These are phyloP conservation scores for Cnidoscolus chayamansa DNA, from an alignment of 441 rosid genomes.

Conservation along the genomic window DNA sequence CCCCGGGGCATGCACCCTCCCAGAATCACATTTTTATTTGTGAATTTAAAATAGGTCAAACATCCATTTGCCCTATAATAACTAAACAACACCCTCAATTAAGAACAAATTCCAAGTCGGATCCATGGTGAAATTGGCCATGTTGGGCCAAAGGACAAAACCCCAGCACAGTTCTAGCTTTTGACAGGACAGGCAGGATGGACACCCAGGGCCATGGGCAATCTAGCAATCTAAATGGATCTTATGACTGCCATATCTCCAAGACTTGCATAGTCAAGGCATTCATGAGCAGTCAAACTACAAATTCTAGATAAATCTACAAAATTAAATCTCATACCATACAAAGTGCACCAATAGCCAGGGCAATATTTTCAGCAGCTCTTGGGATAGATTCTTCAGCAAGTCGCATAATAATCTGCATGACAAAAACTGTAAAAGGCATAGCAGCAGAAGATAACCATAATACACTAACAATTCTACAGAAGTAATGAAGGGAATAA, in stretches of 20 bases:
- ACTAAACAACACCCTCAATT: no score
- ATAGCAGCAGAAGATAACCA: slow-evolving; percentile 13
- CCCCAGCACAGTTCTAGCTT: no score
- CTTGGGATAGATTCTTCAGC: slow-evolving; percentile 84
- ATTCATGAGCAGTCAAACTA: not conserved
- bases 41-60: no score
- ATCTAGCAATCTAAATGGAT: not conserved
- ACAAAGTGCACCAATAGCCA: slow-evolving; percentile 88
- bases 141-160: no score
- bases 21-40: no score
- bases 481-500: slow-evolving; percentile 5
- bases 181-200: not conserved
- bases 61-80: no score
- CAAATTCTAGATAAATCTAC: slow-evolving; percentile 20
- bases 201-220: not conserved
- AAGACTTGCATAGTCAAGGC: not conserved
- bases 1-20: no score
- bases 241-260: not conserved
- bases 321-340: slow-evolving; percentile 42
- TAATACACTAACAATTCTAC: not conserved
- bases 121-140: no score
- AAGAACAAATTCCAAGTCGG: no score
- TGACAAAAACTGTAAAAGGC: slow-evolving; percentile 15
- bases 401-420: slow-evolving; percentile 59
- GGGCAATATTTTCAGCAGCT: slow-evolving; percentile 76